Evolutionary conservation across 148 eudicot genomes (phyloP).

Genomic region (Diospyros lotus): DNA sequence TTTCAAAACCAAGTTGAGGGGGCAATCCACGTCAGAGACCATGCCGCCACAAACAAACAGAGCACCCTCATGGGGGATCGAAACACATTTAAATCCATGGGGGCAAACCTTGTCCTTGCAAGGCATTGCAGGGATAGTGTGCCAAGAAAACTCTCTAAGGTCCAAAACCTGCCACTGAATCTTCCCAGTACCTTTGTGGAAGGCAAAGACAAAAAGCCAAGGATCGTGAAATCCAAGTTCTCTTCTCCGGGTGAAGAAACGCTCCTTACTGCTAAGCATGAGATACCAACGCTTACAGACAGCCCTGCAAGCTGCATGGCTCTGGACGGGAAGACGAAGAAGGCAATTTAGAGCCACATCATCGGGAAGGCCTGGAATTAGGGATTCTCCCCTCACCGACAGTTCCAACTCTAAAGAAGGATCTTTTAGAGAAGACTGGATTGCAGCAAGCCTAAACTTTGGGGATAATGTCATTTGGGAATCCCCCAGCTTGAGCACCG

Average conservation of each 20-base stretch:
- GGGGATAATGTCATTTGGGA: constrained; percentile 73
- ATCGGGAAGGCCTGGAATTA: constrained; percentile 87
- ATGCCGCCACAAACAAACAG: constrained; percentile 85
- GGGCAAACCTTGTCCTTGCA: constrained; percentile 73
- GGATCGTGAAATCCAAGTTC: constrained; percentile 70
- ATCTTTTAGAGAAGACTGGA: constrained; percentile 38
- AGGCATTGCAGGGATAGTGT: constrained; percentile 81
- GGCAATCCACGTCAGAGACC: constrained; percentile 74
- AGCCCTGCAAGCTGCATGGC: constrained; percentile 46
- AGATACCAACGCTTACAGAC: constrained; percentile 78
- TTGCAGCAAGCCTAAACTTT: constrained; percentile 53
- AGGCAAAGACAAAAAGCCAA: constrained; percentile 73
- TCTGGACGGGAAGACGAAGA: constrained; percentile 62
- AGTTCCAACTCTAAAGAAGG: constrained; percentile 54
- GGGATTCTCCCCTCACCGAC: constrained; percentile 47
- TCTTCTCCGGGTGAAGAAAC: constrained; percentile 64
- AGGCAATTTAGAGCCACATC: constrained; percentile 85
- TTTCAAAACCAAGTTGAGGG: constrained; percentile 74
- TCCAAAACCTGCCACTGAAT: constrained; percentile 79
- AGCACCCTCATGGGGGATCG: constrained; percentile 55
- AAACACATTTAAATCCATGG: constrained; percentile 71
- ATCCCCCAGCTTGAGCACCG: constrained; percentile 77
- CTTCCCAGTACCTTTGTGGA: constrained; percentile 75
- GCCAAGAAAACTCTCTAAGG: constrained; percentile 65
- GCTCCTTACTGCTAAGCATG: constrained; percentile 56